Evolutionary conservation across 2,329 filamentous ascomycete genomes (phyloP), one percentile per base, ranked within the genome.

Genomic region (Diplocarpon mali): DNA sequence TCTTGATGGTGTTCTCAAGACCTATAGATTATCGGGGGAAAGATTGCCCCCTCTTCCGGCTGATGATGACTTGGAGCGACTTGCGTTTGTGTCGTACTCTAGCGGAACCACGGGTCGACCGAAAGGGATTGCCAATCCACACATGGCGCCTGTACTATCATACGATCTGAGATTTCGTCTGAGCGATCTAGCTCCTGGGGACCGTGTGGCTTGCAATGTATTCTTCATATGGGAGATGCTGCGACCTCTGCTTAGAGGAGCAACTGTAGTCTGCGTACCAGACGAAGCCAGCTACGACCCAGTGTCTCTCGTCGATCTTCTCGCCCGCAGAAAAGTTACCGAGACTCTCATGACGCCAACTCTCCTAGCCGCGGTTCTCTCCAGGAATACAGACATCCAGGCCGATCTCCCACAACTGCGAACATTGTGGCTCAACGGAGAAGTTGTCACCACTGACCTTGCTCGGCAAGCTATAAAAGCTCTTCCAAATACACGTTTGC

Each of bases 171-270:
- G 85, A 61, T 89, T 89, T 57, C 69, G 66, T 9, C 62, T 89
- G 39, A 82, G 78, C 52, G 80, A 89, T 60, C 67, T 86, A 2
- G 64, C 72, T 14, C 80, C 79, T 0, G 83, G 83, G 13, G 85
- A 88, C 54, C 75, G 85, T 6, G 83, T 89, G 10, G 85, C 85
- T n/a, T 89, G 84, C 66, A 90, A 89, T 67, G 85, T 89, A 47
- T 90, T 89, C 63, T 90, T 90, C 60, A 72, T 89, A 38, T 90
- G 85, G 85, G 85, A 90, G 61, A 88, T 89, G 45, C 63, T 90
- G 44, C 80, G 85, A 5, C 85, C 85, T 8, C 68, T 90, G 36
- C 61, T 90, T 44, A 75, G 84, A 44, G 85, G 85, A 54, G 85
- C 83, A 2, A 86, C 85, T 0, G 81, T 85, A 4, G 74, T 88